A percentile compares a stretch with the other conserved stretches of the same genome.
These are phyloP conservation scores for Penicillium paneum DNA, from an alignment of 2,329 filamentous ascomycete genomes.

Conservation along the genomic window DNA sequence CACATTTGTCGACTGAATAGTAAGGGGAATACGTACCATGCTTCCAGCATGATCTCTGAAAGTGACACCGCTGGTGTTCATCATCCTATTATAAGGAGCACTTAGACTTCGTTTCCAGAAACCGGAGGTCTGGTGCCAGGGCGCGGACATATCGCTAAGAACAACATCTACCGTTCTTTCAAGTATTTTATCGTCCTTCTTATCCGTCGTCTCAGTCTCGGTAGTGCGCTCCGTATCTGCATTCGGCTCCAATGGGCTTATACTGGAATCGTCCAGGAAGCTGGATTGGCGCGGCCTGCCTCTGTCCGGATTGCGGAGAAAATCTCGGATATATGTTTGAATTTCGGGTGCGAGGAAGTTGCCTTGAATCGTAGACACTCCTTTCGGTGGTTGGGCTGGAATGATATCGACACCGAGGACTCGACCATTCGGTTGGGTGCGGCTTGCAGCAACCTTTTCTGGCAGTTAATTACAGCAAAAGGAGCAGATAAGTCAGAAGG, in stretches of 20 bases:
- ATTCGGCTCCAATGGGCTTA: constrained; percentile 13
- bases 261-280: not conserved
- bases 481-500: not conserved
- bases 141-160: constrained; percentile 97
- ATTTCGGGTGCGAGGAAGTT: constrained; percentile 78
- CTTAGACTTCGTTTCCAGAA: constrained; percentile 85
- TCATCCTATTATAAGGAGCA: constrained; percentile 97
- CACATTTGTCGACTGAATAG: not conserved
- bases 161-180: constrained; percentile 79
- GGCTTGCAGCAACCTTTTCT: constrained; percentile 71
- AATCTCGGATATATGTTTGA: constrained; percentile 72
- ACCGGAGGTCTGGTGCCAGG: constrained; percentile 78
- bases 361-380: constrained; percentile 92
- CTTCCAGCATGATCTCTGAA: constrained; percentile 89
- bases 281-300: constrained; percentile 49
- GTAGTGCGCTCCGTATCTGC: not conserved
- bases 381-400: constrained; percentile 82
- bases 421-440: constrained; percentile 70
- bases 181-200: constrained; percentile 2
- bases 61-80: constrained; percentile 89
- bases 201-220: not conserved
- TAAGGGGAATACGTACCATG: constrained; percentile 65
- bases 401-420: constrained; percentile 93
- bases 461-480: not conserved
- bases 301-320: constrained; percentile 63